These are phyloP conservation scores for Huntiella decipiens DNA, from an alignment of 2,329 filamentous ascomycete genomes.

Conservation along the genomic window DNA sequence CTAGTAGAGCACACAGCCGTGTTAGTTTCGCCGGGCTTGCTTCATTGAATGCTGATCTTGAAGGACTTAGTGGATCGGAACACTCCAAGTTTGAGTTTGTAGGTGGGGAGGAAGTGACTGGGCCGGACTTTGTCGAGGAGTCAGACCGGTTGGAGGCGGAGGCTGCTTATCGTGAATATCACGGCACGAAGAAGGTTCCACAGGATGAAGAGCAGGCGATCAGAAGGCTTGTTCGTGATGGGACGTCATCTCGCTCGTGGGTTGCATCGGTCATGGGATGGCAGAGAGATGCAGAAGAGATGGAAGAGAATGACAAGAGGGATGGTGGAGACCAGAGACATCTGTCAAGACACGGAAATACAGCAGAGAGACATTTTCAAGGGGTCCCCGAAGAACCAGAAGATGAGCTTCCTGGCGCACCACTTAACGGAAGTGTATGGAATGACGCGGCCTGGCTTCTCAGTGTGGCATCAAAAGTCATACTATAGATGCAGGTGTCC, in stretches of 20 bases:
- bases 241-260: constrained; percentile 35
- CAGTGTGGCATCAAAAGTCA: constrained; percentile 42
- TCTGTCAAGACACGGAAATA: not conserved
- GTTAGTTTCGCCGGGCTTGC: constrained; percentile 20
- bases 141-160: constrained; percentile 37
- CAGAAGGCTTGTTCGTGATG: constrained; percentile 34
- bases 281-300: constrained; percentile 25
- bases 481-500: constrained; percentile 24
- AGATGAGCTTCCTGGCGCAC: constrained; percentile 28
- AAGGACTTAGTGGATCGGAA: not conserved
- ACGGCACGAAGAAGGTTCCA: constrained; percentile 22
- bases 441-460: constrained; percentile 50
- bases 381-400: constrained; percentile 20
- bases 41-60: not conserved
- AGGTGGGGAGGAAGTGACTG: constrained; percentile 16
- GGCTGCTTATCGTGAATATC: constrained; percentile 1
- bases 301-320: constrained; percentile 18
- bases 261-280: constrained; percentile 39
- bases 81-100: not conserved
- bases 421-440: constrained; percentile 40
- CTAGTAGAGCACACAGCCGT: constrained; percentile 31
- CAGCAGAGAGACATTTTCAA: constrained; percentile 8
- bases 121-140: constrained; percentile 44
- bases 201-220: constrained; percentile 40
- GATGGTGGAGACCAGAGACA: constrained; percentile 15